Conservation (phyloP, 2,329 filamentous ascomycete species). For the Cordyceps pruinosa region DNA sequence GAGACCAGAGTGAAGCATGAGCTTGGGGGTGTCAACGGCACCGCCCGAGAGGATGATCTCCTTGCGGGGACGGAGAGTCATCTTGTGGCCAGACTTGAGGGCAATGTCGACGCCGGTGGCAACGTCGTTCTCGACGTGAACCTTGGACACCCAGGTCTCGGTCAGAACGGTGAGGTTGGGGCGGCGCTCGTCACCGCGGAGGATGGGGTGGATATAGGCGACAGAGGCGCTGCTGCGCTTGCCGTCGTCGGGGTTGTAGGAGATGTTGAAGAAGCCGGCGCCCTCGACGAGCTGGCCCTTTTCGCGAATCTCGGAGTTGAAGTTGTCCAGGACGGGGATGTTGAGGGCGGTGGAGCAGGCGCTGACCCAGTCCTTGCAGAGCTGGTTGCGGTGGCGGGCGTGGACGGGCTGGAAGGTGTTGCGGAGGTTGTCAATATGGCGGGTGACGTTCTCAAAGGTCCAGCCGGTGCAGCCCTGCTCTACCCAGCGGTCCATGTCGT, state of each 20-base stretch:
- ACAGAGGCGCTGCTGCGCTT: constrained; percentile 79
- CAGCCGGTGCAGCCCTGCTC: constrained; percentile 75
- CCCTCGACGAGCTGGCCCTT: constrained; percentile 67
- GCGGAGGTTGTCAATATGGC: constrained; percentile 73
- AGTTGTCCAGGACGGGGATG: constrained; percentile 77
- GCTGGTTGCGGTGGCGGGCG: constrained; percentile 76
- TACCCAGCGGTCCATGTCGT: constrained; percentile 82
- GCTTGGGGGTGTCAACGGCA: constrained; percentile 72
- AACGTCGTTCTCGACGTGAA: constrained; percentile 63
- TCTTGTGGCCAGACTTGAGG: constrained; percentile 44
- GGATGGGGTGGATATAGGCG: constrained; percentile 87
- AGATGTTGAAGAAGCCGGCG: constrained; percentile 85
- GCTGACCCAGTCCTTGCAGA: constrained; percentile 84
- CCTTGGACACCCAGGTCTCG: constrained; percentile 77
- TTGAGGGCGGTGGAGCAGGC: constrained; percentile 71
- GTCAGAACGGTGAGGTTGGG: constrained; percentile 82
- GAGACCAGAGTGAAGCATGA: constrained; percentile 52
- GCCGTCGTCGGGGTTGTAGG: constrained; percentile 86
- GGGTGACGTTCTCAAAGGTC: constrained; percentile 79
- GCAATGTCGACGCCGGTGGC: constrained; percentile 69
- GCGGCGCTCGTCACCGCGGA: constrained; percentile 73
- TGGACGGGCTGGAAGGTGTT: constrained; percentile 91
- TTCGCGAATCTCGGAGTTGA: constrained; percentile 74
- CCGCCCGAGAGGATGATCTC: constrained; percentile 78
- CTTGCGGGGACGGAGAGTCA: constrained; percentile 55